phyloP scores from a whole-genome alignment of 108 stramenopile species.

The Aureococcus anophagefferens region DNA sequence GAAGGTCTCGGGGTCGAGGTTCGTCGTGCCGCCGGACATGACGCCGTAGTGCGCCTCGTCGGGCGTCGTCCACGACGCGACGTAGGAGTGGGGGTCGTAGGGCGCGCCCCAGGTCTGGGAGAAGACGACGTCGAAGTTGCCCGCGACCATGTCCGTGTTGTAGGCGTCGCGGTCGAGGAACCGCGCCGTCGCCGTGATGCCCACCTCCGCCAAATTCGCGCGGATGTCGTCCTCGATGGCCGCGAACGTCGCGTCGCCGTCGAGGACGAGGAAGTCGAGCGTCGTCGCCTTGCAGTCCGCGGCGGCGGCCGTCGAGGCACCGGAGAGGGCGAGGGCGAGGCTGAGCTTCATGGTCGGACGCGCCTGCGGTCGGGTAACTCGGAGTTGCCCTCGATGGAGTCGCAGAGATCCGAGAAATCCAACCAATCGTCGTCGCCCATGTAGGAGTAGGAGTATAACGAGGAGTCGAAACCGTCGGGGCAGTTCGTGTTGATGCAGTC shows the following conservation, averaged over 20 bases:
- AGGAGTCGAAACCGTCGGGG: too few species aligned
- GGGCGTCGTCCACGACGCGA: slow-evolving; percentile 14
- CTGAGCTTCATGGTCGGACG: too few species aligned
- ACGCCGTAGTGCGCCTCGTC: slow-evolving; percentile 47
- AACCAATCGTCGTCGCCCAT: too few species aligned
- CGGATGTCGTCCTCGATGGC: slow-evolving; percentile 52
- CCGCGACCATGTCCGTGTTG: slow-evolving; percentile 36
- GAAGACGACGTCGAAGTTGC: slow-evolving; percentile 45
- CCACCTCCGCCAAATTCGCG: slow-evolving; percentile 35
- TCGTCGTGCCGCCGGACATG: slow-evolving; percentile 24
- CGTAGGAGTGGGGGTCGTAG: slow-evolving; percentile 56
- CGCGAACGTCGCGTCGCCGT: slow-evolving; percentile 44
- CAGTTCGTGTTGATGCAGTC: too few species aligned
- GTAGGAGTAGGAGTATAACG: too few species aligned
- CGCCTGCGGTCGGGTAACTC: too few species aligned
- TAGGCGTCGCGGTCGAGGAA: slow-evolving; percentile 31
- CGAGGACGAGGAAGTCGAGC: slow-evolving; percentile 37
- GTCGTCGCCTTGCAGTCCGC: slow-evolving; percentile 16
- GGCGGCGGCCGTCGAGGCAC: not conserved
- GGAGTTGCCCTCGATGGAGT: too few species aligned
- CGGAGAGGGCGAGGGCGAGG: too few species aligned
- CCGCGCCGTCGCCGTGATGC: slow-evolving; percentile 32
- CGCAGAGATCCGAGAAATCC: too few species aligned
- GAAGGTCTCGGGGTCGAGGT: slow-evolving; percentile 37
- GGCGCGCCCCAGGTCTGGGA: slow-evolving; percentile 54